Conservation (phyloP, 768 basidiomycete species). For the Phanerochaete carnosa region DNA sequence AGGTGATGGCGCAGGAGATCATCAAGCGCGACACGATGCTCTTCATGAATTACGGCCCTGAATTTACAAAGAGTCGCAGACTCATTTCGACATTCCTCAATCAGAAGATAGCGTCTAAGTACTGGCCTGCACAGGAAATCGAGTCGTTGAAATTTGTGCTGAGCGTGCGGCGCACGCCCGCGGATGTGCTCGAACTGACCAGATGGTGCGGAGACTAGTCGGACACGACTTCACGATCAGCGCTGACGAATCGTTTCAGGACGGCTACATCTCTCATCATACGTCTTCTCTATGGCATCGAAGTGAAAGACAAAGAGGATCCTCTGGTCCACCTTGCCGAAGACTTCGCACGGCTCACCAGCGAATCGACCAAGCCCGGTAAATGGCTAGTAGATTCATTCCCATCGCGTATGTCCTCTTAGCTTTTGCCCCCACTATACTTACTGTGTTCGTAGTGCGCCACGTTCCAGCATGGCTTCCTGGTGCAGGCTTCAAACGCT, state of each 20-base stretch:
- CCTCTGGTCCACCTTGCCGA: constrained; percentile 20
- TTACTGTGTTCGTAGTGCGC: not conserved
- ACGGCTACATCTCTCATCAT: constrained; percentile 2
- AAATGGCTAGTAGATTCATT: constrained; percentile 31
- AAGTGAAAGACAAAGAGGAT: constrained; percentile 1
- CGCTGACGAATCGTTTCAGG: not conserved
- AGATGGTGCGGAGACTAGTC: not conserved
- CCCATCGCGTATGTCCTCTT: constrained; percentile 22
- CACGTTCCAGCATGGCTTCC: constrained; percentile 39
- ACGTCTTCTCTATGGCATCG: constrained; percentile 8
- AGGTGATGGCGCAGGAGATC: constrained; percentile 1
- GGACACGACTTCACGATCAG: not conserved
- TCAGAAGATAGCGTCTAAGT: not conserved
- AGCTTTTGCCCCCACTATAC: not conserved
- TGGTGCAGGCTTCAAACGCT: constrained; percentile 24
- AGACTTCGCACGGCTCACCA: constrained; percentile 15
- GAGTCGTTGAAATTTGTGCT: not conserved
- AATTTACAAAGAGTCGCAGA: not conserved
- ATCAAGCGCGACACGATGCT: not conserved
- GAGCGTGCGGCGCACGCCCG: not conserved
- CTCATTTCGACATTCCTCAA: not conserved
- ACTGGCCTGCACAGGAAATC: not conserved
- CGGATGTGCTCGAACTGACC: not conserved
- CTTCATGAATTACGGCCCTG: not conserved
- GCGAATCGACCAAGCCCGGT: constrained; percentile 25